phyloP scores from a whole-genome alignment of 305 asterid species.

The Fraxinus sp. region DNA sequence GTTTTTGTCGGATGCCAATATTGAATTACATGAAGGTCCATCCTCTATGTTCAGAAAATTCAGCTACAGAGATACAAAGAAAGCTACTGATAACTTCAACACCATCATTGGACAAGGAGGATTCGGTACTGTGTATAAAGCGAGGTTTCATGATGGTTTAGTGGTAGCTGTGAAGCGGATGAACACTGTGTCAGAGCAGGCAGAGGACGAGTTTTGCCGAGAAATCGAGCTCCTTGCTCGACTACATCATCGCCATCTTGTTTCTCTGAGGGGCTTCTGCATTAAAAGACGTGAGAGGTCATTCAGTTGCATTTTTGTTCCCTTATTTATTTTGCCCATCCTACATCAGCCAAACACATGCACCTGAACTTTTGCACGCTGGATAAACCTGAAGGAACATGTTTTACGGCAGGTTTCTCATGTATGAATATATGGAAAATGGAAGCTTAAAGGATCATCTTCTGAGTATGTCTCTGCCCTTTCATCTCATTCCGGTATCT shows the following conservation, averaged over 20 bases:
- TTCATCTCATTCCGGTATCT: not conserved
- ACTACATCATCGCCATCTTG: conserved; percentile 95
- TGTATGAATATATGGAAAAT: conserved; percentile 84
- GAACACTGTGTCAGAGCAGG: conserved; percentile 87
- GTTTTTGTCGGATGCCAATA: conserved; percentile 17
- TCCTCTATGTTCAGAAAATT: conserved; percentile 74
- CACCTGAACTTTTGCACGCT: not conserved
- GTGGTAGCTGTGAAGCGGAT: conserved; percentile 84
- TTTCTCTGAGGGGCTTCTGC: conserved; percentile 86
- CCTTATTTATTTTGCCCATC: not conserved
- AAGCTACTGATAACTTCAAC: conserved; percentile 76
- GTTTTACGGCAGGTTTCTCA: conserved; percentile 62
- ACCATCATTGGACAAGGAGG: conserved; percentile 89
- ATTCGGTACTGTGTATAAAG: conserved; percentile 85
- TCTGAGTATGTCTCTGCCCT: conserved; percentile 53
- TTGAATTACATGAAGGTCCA: conserved; percentile 56
- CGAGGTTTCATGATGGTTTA: conserved; percentile 67
- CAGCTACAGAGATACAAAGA: conserved; percentile 83
- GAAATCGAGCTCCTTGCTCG: conserved; percentile 97
- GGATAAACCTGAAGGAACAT: conserved; percentile 6
- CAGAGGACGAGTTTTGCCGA: conserved; percentile 87
- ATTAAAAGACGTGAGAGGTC: conserved; percentile 74
- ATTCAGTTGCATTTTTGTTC: not conserved
- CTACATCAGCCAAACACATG: not conserved
- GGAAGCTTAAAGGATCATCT: conserved; percentile 97